Evolutionary conservation across 2,329 filamentous ascomycete species (phyloP), one percentile per base, ranked within the genome.

Genomic region (Sclerotinia borealis): DNA sequence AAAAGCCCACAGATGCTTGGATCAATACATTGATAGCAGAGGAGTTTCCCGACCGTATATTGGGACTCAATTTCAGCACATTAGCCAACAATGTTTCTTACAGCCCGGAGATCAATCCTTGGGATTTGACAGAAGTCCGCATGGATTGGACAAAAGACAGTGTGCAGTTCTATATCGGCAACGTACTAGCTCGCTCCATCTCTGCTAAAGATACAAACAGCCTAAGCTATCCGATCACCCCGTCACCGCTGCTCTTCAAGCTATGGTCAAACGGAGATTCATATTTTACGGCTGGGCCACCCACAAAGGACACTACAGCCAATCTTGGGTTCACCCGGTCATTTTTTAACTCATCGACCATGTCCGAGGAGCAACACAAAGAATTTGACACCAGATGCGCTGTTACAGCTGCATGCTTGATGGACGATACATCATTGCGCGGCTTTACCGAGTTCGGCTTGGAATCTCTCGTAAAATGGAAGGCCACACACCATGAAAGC

Each of bases 261-360:
- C 79, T 56, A 67, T 81, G 79, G 79, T 79, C 78, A 0, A 76
- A 74, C 17, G 79, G 79, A 11, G 77, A 80, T 65, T 66, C 68
- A 17, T 76, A 75, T 65, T 77, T 72, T 2, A 80, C 78, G 72
- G 71, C 77, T 66, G 79, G 79, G 5, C 79, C 79, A 10, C 79
- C 79, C 2, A 52, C 41, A 25, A 72, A 72, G 25, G 70, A 68
- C 15, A 75, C 77, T 1, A 67, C 72, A 22, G 79, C 79, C 7
- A 77, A 77, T 31, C 68, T 81, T 37, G 77, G 73, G 13, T 81
- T 78, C 77, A 75, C 77, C 19, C 75, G 79, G 25, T 71, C 77
- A 41, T 81, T 81, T 68, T 81, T 81, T 75, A 81, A 81, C 64
- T 79, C 78, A 0, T 80, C 79, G 1, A 65, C 73, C 6, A 77